Evolutionary conservation across 768 basidiomycete genomes (phyloP), one percentile per base, ranked within the genome.

Genomic region (Goffeauzyma gilvescens): DNA sequence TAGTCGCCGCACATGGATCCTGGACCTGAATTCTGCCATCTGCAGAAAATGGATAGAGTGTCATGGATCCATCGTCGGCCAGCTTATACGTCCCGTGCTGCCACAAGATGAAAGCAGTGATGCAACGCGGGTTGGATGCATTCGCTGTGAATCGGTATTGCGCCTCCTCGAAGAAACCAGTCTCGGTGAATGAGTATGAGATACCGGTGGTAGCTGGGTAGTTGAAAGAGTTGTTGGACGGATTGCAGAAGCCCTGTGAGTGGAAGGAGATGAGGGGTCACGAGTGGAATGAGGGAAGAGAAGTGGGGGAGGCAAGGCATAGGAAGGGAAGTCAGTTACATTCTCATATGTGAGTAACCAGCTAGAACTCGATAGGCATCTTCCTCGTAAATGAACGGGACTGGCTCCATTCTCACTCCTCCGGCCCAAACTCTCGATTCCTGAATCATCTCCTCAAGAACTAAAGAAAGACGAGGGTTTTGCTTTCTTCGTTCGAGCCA

Each of bases 11-110:
- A 57, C 90, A 98, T 0, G 86, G 79, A 51, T 89, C 80, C 68
- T 98, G 86, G 30, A 95, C 72, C 69, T 90, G 89, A 61, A 93
- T 85, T 65, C 75, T 82, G 13, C 90, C 90, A 60, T 98, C 90
- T 14, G 55, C 49, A 14, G 70, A 73, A 49, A 85, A 72, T 1
- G 87, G 82, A 2, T 58, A 65, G 55, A 85, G 66, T 30, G 72
- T 60, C 46, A 96, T 73, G 8, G 85, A 90, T 6, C 86, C 86
- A 56, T 95, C 89, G 40, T 67, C 17, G 46, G 74, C 66, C 33
- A 81, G 64, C 0, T 58, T 46, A 65, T 78, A 87, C 22, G 62
- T 76, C 10, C 93, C 93, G 60, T 96, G 93, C 50, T 75, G 76
- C 82, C 83, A 98, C 54, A 75, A 73, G 55, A 95, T 73, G 59